Base-by-base conservation (phyloP, 1,284 basidiomycete genomes). In the Trichosporon sp. region DNA sequence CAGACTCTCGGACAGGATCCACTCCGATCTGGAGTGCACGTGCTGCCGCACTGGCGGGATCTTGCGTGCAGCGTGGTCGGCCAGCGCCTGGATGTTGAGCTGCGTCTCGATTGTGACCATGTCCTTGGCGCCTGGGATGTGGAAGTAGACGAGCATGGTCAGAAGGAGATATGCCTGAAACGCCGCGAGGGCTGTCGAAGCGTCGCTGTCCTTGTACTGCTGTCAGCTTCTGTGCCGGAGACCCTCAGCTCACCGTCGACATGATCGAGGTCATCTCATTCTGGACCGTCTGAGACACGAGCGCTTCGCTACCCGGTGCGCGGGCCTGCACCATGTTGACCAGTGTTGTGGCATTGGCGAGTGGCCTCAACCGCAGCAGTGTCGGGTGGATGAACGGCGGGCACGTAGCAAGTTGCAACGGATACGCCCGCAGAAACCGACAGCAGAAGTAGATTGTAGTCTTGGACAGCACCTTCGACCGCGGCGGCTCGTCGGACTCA, bases 151-250 rank as follows among this genome's bases (percentile, higher is more conserved):
- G 29, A 63, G 58, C 31, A 63, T 25, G 3, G 62, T 32, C 27
- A 63, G 57, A 23, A 63, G 29, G 21, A 63, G 62, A 29, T 63
- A 63, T 4, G 62, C 40, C 27, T 63, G 62, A 49, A 63, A 60
- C 9, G 62, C 57, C 6, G 62, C 57, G 32, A 63, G 62, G 33
- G 21, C 27, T 3, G 11, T 44, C 2, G 33, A 6, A 3, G 62
- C 29, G 58, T 63, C 62, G 29, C 21, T 21, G 40, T 9, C 21
- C 13, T 59, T 19, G 29, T 37, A 44, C 57, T 59, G 27, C 4
- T 10, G 44, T 23, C 33, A 23, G 33, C 14, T n/a, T n/a, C n/a
- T n/a, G 7, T 6, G 49, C 29, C 29, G 46, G 7, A 19, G 19
- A 6, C 3, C n/a, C 6, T 7, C 5, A 21, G n/a, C 37, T 44